Evolutionary conservation across 768 basidiomycete species (phyloP).

Genomic region (Calocybe indica): DNA sequence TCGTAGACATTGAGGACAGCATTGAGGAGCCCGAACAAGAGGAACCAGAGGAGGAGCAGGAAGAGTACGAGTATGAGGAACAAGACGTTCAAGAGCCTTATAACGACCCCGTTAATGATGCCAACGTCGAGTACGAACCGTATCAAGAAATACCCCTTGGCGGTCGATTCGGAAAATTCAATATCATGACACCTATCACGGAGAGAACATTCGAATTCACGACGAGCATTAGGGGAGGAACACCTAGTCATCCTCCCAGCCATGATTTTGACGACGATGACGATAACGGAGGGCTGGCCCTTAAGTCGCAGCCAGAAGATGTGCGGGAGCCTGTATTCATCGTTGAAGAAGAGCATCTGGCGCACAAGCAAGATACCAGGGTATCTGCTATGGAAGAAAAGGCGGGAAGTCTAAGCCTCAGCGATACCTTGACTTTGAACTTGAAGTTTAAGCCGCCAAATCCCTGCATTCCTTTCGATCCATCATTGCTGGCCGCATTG

Average conservation of each 20-base stretch:
- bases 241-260: slow-evolving; percentile 30
- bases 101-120: slow-evolving; percentile 20
- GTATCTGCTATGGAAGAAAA: slow-evolving; percentile 45
- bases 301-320: slow-evolving; percentile 11
- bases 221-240: slow-evolving; percentile 47
- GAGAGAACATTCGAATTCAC: slow-evolving; percentile 89
- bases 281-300: background rate
- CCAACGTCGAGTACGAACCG: slow-evolving; percentile 21
- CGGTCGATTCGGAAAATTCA: slow-evolving; percentile 75
- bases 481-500: slow-evolving; percentile 53
- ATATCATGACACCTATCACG: slow-evolving; percentile 96
- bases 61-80: slow-evolving; percentile 24
- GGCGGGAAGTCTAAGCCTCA: slow-evolving; percentile 58
- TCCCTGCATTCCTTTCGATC: slow-evolving; percentile 84
- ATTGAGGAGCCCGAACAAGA: slow-evolving; percentile 23
- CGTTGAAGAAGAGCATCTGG: slow-evolving; percentile 49
- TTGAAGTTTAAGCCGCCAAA: slow-evolving; percentile 72
- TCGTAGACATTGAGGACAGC: slow-evolving; percentile 20
- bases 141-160: slow-evolving; percentile 53
- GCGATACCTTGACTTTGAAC: slow-evolving; percentile 55
- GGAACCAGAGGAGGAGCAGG: slow-evolving; percentile 23
- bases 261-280: slow-evolving; percentile 13
- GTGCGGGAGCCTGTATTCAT: slow-evolving; percentile 31
- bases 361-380: slow-evolving; percentile 29
- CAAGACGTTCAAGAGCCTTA: slow-evolving; percentile 28